phyloP scores from a whole-genome alignment of 2,329 filamentous ascomycete genomes.

The Calonectria honghensis region DNA sequence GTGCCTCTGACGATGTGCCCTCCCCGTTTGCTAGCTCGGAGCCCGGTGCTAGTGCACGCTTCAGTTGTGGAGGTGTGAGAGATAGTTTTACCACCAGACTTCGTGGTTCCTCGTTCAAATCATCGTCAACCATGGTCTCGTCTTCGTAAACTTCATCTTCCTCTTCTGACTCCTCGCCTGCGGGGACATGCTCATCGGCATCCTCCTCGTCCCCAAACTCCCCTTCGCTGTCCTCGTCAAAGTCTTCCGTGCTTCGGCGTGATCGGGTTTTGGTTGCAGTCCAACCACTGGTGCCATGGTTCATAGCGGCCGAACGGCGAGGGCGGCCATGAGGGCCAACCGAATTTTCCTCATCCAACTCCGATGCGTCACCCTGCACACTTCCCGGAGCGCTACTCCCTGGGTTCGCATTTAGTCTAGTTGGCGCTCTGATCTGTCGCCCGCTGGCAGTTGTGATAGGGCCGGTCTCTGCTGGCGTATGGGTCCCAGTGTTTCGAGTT shows the following conservation, averaged over 20 bases:
- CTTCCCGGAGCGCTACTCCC: constrained; percentile 69
- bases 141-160: constrained; percentile 76
- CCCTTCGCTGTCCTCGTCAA: constrained; percentile 82
- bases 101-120: constrained; percentile 68
- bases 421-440: constrained; percentile 84
- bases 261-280: constrained; percentile 57
- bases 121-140: constrained; percentile 73
- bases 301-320: constrained; percentile 69
- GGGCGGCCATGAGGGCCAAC: constrained; percentile 69
- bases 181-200: constrained; percentile 78
- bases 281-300: constrained; percentile 72
- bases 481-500: constrained; percentile 82
- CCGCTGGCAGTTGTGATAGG: constrained; percentile 87
- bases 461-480: constrained; percentile 81
- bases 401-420: constrained; percentile 78
- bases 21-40: constrained; percentile 47
- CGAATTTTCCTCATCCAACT: constrained; percentile 63
- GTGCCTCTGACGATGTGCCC: constrained; percentile 38
- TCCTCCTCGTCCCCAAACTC: constrained; percentile 85
- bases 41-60: constrained; percentile 55
- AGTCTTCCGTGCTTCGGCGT: constrained; percentile 66
- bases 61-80: constrained; percentile 66
- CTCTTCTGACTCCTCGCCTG: constrained; percentile 76
- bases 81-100: constrained; percentile 86
- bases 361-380: constrained; percentile 66